Base-by-base conservation (phyloP, 2,329 filamentous ascomycete genomes). In the Colletotrichum phormii region DNA sequence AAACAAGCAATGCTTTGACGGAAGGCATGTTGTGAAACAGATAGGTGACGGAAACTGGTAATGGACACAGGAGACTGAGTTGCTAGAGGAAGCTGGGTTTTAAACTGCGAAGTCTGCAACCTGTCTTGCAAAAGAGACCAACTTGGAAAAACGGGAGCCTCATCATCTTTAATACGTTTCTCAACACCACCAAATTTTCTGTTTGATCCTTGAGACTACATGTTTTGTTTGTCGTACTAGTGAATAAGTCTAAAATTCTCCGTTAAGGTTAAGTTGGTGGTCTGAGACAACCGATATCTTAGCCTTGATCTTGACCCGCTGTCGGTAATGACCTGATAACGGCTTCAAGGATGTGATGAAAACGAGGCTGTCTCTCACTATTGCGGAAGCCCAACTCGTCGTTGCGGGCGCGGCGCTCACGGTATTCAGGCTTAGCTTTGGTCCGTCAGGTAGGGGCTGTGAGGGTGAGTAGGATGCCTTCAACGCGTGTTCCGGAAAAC, bases 201-300 rank as follows among this genome's bases (percentile, higher is more conserved):
- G 7, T 11, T 49, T 9, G 9, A 7, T 22, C 18, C 18, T n/a
- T 9, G 18, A 22, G 42, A 49, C 15, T 5, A n/a, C 13, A 7
- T n/a, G 2, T 54, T 26, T n/a, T 31, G 5, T 18, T 33, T 22
- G 0, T 18, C 24, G 26, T 15, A 26, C 55, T 42, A 22, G 54
- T 18, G 24, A 71, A 31, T 33, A 51, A 61, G 61, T 42, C 46
- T 70, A 49, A 55, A 51, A 22, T 9, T 13, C 8, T 12, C 12
- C 12, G 35, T 33, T 61, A 65, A 71, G 55, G 55, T 73, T 71
- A 58, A 57, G 66, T 64, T 64, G 29, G 18, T 26, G n/a, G 15
- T 31, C 66, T 53, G 61, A 71, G 66, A 49, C 55, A 7, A 13
- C 61, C 54, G 26, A 22, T 9, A 31, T 42, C n/a, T 51, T 24